Evolutionary conservation across 352 stramenopile species (phyloP), one percentile per base, ranked within the genome.

Genomic region (Phytophthora cactorum): DNA sequence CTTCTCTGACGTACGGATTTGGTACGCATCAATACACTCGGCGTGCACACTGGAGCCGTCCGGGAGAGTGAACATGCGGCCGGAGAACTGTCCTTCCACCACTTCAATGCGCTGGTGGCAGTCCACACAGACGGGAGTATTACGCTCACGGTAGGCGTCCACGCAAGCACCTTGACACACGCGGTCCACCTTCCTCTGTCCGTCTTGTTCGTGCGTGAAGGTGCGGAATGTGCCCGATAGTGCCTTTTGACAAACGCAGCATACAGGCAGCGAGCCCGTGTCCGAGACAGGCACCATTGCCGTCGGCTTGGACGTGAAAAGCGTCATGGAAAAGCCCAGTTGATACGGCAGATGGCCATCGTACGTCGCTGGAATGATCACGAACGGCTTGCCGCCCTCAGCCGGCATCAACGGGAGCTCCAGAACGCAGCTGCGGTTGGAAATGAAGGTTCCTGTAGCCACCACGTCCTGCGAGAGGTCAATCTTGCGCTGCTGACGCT

Each of bases 21-120:
- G 86, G 57, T 96, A 96, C n/a, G 82, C 85, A 57, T 94, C 88
- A 50, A 96, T 91, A 52, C 88, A 96, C 62, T 96, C 88, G 31
- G 83, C 86, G 59, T 96, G 88, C 32, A 93, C 81, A 28, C 74
- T 88, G 22, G 84, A 88, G 4, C 88, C 88, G 52, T 94, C 86
- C 0, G 80, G 81, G 25, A 96, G 75, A 39, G 84, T 90, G 57
- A 88, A 96, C 74, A 96, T 84, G 17, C 84, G 82, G 1, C 88
- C 88, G 0, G 88, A 96, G 56, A 96, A 96, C 14, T 72, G 77
- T 9, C 78, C 81, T 39, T 89, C 75, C 45, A 94, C 78, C 7
- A 86, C 72, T 74, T 94, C 84, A 61, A 96, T 93, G 47, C 82
- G 84, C 53, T 90, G 67, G 39, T 82, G 73, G 65, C 88, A 96